These are phyloP conservation scores for Podila epicladia DNA, from an alignment of 192 early-diverging fungal genomes.

Conservation along the genomic window DNA sequence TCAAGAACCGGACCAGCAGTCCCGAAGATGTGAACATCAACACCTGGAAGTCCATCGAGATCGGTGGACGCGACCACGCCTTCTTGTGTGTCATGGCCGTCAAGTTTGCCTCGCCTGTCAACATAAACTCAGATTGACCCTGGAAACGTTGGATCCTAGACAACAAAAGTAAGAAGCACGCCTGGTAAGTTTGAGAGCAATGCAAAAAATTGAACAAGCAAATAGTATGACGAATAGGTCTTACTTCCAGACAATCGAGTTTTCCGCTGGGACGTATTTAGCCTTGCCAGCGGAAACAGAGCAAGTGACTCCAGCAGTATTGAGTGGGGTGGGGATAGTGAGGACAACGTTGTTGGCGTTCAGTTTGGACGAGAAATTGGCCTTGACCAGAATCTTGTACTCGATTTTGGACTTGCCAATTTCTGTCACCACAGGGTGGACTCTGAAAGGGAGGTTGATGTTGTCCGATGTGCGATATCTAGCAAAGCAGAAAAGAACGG, in stretches of 20 bases:
- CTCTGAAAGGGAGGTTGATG: constrained; percentile 95
- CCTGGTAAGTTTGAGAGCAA: background rate
- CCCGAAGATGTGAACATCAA: constrained; percentile 99
- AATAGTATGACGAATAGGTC: constrained; percentile 25
- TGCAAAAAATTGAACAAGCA: background rate
- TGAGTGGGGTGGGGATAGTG: constrained; percentile 91
- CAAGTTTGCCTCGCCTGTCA: constrained; percentile 86
- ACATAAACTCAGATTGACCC: constrained; percentile 85
- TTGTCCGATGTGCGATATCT: constrained; percentile 95
- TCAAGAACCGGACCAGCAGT: constrained; percentile 94
- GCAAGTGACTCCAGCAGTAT: constrained; percentile 85
- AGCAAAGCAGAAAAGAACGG: background rate
- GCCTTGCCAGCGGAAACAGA: constrained; percentile 86
- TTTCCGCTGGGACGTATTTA: constrained; percentile 95
- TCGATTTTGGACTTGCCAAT: constrained; percentile 83
- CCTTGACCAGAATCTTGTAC: constrained; percentile 90
- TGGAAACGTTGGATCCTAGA: constrained; percentile 89
- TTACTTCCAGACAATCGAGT: constrained; percentile 95
- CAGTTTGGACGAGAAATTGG: constrained; percentile 89
- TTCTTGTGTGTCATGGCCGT: constrained; percentile 85
- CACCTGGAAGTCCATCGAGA: constrained; percentile 91
- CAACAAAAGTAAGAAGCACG: constrained; percentile 41
- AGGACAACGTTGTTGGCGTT: constrained; percentile 91
- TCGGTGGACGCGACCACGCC: constrained; percentile 96
- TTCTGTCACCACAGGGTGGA: constrained; percentile 93